A percentile compares a stretch with the other conserved stretches of the same genome.
Evolutionary conservation across 2,329 filamentous ascomycete species (phyloP).

Genomic region (Arthrobotrys sinensis): DNA sequence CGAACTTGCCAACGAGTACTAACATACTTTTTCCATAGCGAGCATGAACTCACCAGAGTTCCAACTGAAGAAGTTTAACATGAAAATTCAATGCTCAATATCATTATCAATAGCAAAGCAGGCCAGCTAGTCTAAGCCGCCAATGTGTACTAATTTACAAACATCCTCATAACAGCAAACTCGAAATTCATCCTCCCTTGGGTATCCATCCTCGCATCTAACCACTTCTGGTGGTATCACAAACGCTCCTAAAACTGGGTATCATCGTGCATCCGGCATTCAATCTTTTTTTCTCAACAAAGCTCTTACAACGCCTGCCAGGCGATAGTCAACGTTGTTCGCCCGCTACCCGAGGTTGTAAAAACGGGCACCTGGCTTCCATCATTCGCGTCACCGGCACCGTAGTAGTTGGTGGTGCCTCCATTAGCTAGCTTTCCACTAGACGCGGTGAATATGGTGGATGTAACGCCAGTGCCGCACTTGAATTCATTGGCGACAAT

Average conservation of each 20-base stretch:
- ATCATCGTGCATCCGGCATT: slow-evolving; percentile 30
- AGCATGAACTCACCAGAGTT: slow-evolving; percentile 40
- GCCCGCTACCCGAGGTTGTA: slow-evolving; percentile 24
- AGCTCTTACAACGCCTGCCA: slow-evolving; percentile 40
- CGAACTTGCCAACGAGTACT: neutral
- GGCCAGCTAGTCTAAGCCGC: neutral
- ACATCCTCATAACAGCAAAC: neutral
- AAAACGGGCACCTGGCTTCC: slow-evolving; percentile 44
- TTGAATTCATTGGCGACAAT: slow-evolving; percentile 69
- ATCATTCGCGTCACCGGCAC: slow-evolving; percentile 36
- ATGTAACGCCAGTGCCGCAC: slow-evolving; percentile 56
- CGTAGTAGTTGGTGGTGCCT: slow-evolving; percentile 20
- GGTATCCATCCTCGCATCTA: slow-evolving; percentile 40
- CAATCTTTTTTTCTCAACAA: neutral
- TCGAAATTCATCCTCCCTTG: slow-evolving; percentile 10
- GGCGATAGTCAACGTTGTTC: slow-evolving; percentile 26
- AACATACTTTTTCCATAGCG: slow-evolving; percentile 5
- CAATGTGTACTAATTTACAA: slow-evolving; percentile 10
- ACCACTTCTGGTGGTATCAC: slow-evolving; percentile 28
- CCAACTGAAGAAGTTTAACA: slow-evolving; percentile 43
- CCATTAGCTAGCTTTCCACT: slow-evolving; percentile 34
- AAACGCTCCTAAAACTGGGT: slow-evolving; percentile 31
- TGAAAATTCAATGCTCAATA: neutral
- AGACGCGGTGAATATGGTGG: slow-evolving; percentile 53
- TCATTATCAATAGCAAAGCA: slow-evolving; percentile 6